A percentile compares a stretch with the other conserved stretches of the same genome.
Evolutionary conservation across 2,329 filamentous ascomycete genomes (phyloP).

Genomic region (Talaromyces sp.): DNA sequence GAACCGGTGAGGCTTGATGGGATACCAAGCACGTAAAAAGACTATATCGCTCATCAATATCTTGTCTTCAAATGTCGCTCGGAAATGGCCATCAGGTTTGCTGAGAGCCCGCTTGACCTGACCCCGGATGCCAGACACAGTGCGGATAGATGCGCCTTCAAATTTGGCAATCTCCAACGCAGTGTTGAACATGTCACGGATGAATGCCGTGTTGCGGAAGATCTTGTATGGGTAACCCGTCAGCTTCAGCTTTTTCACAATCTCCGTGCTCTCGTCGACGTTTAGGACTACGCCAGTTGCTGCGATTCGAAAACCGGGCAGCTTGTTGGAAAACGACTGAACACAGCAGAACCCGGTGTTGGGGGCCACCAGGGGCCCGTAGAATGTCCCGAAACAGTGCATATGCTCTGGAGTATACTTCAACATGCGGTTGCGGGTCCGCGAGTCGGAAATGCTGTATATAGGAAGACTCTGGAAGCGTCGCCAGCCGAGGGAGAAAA

Average conservation of each 20-base stretch:
- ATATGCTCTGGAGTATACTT: slow-evolving; percentile 99
- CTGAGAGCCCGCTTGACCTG: slow-evolving; percentile 94
- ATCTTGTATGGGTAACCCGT: slow-evolving; percentile 94
- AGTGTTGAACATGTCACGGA: slow-evolving; percentile 96
- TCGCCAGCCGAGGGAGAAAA: slow-evolving; percentile 94
- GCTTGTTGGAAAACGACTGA: slow-evolving; percentile 78
- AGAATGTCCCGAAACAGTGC: slow-evolving; percentile 97
- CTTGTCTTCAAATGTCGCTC: slow-evolving; percentile 98
- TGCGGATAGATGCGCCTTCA: slow-evolving; percentile 91
- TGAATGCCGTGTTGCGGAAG: slow-evolving; percentile 98
- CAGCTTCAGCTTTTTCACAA: slow-evolving; percentile 98
- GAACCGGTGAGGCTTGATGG: slow-evolving; percentile 89
- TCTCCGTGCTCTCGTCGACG: slow-evolving; percentile 93
- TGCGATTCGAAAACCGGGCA: slow-evolving; percentile 86
- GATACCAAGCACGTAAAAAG: slow-evolving; percentile 94
- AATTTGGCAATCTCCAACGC: slow-evolving; percentile 96
- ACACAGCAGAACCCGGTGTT: slow-evolving; percentile 95
- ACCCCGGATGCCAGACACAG: slow-evolving; percentile 88
- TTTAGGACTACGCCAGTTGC: slow-evolving; percentile 90
- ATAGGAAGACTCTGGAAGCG: slow-evolving; percentile 89
- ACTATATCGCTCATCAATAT: slow-evolving; percentile 95
- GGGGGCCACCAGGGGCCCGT: slow-evolving; percentile 87
- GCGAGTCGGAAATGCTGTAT: slow-evolving; percentile 91
- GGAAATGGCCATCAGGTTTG: slow-evolving; percentile 92
- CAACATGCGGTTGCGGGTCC: slow-evolving; percentile 92